Base-by-base conservation (phyloP, 371 early-diverging fungal genomes). In the Caulochytrium protostelioides region DNA sequence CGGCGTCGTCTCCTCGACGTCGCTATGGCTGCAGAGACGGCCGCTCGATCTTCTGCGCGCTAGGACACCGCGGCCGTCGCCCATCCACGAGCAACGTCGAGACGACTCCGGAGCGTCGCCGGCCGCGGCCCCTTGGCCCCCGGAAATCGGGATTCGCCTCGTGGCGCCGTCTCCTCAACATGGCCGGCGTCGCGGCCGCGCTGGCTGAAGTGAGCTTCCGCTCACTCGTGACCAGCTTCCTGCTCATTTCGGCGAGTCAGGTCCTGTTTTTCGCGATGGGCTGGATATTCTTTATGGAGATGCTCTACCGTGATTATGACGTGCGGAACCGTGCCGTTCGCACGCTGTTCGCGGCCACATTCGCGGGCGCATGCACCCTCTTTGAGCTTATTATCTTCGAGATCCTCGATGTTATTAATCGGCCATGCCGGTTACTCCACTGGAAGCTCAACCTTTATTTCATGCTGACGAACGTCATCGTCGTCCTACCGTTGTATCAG, bases 301-400 rank as follows among this genome's bases (percentile, higher is more conserved):
- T 54, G 22, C 51, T 70, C 25, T 61, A 61, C 29, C 46, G 47
- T 25, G 64, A 63, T 46, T 63, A 65, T 43, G 65, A 57, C 48
- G 42, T 52, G 47, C 32, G 41, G 13, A 36, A 39, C 13, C 9
- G 27, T 29, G 41, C 54, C 20, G 74, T 72, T 3, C 71, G 76
- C 29, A 38, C 65, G 8, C 48, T 76, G n/a, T 86, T 85, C 41
- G 67, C 82, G 3, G 43, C 72, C 12, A 74, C 79, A n/a, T 56
- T 85, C 30, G 70, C 77, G 19, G 62, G 65, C 39, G 70, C 78
- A 18, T 74, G 83, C 44, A 64, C 67, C 19, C 59, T 86, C 32
- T 78, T 86, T 44, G 62, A 83, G 41, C 62, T 85, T 28, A 63
- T 86, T 9, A 66, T 84, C 32, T 67, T 82, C 39, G 86, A 83